phyloP scores from a whole-genome alignment of 2,329 filamentous ascomycete species.

The Pseudogymnoascus sp. region DNA sequence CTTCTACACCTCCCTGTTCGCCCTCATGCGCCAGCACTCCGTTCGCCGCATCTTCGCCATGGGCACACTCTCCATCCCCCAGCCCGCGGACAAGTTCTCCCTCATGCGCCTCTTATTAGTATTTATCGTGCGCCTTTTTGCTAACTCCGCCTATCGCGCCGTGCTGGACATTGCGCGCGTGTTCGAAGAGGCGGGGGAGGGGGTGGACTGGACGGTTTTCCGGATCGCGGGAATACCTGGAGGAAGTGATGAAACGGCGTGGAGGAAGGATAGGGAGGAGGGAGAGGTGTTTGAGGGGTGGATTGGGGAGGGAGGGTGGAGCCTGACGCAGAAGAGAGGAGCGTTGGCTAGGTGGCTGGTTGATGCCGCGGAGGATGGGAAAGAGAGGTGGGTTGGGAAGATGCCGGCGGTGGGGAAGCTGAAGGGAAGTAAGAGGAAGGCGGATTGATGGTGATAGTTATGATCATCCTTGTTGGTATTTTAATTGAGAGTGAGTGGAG shows the following conservation, averaged over 20 bases:
- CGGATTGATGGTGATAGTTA: slow-evolving; percentile 11
- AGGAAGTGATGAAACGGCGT: slow-evolving; percentile 9
- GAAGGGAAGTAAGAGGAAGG: slow-evolving; percentile 21
- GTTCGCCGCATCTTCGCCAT: slow-evolving; percentile 21
- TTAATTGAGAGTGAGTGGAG: not conserved
- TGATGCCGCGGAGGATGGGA: slow-evolving; percentile 18
- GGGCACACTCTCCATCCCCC: slow-evolving; percentile 18
- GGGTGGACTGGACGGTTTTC: slow-evolving; percentile 21
- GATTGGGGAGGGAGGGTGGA: slow-evolving; percentile 18
- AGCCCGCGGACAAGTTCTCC: slow-evolving; percentile 15
- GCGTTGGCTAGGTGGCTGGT: slow-evolving; percentile 20
- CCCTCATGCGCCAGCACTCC: slow-evolving; percentile 12
- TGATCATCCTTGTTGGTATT: not conserved
- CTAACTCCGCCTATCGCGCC: slow-evolving; percentile 18
- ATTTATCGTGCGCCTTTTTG: slow-evolving; percentile 18
- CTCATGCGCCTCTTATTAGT: slow-evolving; percentile 19
- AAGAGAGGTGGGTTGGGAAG: slow-evolving; percentile 15
- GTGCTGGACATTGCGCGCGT: slow-evolving; percentile 17
- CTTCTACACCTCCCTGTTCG: slow-evolving; percentile 19
- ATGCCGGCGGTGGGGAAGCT: slow-evolving; percentile 16
- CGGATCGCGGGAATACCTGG: slow-evolving; percentile 16
- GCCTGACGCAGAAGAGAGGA: slow-evolving; percentile 19
- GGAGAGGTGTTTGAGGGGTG: slow-evolving; percentile 17
- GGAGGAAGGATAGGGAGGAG: slow-evolving; percentile 14
- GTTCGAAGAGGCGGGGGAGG: slow-evolving; percentile 18